Percentiles rank a stretch among this genome's conserved stretches.
phyloP scores from a whole-genome alignment of 768 basidiomycete species.

The Hygrocybe punicea region DNA sequence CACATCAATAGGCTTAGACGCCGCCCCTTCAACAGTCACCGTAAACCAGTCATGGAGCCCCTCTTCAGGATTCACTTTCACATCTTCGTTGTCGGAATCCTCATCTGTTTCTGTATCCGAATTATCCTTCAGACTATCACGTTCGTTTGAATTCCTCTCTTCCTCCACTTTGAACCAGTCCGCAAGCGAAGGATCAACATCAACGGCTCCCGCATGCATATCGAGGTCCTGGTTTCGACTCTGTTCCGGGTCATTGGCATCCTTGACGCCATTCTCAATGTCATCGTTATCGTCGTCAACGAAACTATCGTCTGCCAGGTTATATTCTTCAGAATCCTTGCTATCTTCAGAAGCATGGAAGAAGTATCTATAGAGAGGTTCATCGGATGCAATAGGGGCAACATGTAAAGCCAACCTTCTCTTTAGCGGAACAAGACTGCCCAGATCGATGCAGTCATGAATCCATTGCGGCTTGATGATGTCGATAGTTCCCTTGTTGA shows the following conservation, averaged over 20 bases:
- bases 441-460: conserved; percentile 64
- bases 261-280: neutral
- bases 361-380: conserved; percentile 56
- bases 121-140: conserved; percentile 26
- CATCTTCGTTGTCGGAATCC: conserved; percentile 68
- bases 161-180: conserved; percentile 62
- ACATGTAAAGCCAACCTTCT: conserved; percentile 52
- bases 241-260: neutral
- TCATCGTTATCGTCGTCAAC: conserved; percentile 10
- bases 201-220: conserved; percentile 19
- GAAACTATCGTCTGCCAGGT: conserved; percentile 40
- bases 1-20: neutral
- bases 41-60: conserved; percentile 41
- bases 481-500: conserved; percentile 66
- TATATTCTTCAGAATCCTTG: conserved; percentile 50
- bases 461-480: conserved; percentile 84
- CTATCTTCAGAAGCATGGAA: conserved; percentile 65
- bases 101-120: conserved; percentile 61
- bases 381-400: neutral
- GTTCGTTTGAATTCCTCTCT: conserved; percentile 22
- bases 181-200: conserved; percentile 47
- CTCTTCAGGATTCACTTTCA: conserved; percentile 40
- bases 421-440: conserved; percentile 54
- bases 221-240: neutral
- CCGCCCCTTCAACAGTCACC: conserved; percentile 12